phyloP scores from a whole-genome alignment of 257 asterid genomes.

The Solanum chilense region DNA sequence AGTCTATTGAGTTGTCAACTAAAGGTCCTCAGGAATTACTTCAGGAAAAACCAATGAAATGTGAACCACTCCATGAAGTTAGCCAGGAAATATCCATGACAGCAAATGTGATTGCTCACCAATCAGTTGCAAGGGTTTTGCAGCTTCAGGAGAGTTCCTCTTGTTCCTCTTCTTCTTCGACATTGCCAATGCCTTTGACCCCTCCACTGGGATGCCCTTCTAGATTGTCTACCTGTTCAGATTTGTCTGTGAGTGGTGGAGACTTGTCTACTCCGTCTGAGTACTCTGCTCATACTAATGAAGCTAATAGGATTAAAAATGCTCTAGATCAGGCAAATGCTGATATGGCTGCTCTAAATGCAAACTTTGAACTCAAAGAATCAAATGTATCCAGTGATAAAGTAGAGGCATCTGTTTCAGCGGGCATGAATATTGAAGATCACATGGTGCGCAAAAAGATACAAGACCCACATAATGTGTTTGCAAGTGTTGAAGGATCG shows the following conservation, averaged over 20 bases:
- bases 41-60: constrained; percentile 34
- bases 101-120: constrained; percentile 6
- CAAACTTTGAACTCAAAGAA: constrained; percentile 11
- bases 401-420: neutral
- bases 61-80: constrained; percentile 37
- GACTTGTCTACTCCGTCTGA: constrained; percentile 37
- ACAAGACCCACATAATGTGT: constrained; percentile 15
- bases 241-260: constrained; percentile 28
- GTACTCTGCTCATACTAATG: constrained; percentile 29
- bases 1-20: constrained; percentile 13
- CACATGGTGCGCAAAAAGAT: constrained; percentile 7
- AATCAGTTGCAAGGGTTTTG: constrained; percentile 27
- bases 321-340: constrained; percentile 14
- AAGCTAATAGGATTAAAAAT: constrained; percentile 6
- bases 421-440: constrained; percentile 13
- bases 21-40: constrained; percentile 20
- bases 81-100: constrained; percentile 8
- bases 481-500: constrained; percentile 20
- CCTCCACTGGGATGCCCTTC: constrained; percentile 33
- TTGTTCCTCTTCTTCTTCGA: constrained; percentile 29
- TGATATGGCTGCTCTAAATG: constrained; percentile 12
- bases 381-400: constrained; percentile 10
- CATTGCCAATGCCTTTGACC: constrained; percentile 30
- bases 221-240: constrained; percentile 32
- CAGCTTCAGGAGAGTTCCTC: constrained; percentile 50